Conservation (phyloP, 179 eudicot genomes). For the Carnegiea gigantea region DNA sequence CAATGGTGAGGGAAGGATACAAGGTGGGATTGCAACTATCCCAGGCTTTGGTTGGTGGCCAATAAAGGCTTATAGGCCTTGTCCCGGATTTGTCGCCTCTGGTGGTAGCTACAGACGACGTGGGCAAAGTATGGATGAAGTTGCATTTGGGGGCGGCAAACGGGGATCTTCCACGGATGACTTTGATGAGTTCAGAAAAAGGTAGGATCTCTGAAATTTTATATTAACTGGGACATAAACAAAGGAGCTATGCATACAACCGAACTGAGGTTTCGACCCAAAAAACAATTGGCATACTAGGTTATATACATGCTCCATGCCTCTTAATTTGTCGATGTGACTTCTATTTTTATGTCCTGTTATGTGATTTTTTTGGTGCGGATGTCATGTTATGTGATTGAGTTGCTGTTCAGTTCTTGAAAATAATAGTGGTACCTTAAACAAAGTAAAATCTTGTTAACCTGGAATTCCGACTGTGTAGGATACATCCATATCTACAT, state of each 20-base stretch:
- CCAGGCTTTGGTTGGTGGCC: constrained; percentile 99
- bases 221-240: no score
- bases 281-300: no score
- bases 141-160: constrained; percentile 57
- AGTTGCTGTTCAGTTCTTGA: no score
- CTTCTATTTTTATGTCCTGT: background rate
- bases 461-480: background rate
- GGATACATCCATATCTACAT: background rate
- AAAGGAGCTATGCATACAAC: no score
- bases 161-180: constrained; percentile 11
- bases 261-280: no score
- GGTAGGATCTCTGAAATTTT: background rate
- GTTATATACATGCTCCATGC: no score
- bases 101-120: constrained; percentile 77
- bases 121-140: constrained; percentile 90
- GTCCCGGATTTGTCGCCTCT: constrained; percentile 74
- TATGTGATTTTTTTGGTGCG: no score
- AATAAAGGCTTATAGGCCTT: constrained; percentile 85
- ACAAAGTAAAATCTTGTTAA: no score
- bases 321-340: background rate
- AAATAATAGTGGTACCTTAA: no score
- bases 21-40: constrained; percentile 80
- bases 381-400: no score
- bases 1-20: constrained; percentile 85
- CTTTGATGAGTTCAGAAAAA: constrained; percentile 6